Percentiles rank a stretch among this genome's conserved stretches.
Evolutionary conservation across 2,329 filamentous ascomycete genomes (phyloP).

Genomic region (Ceratocystis alfenasii): DNA sequence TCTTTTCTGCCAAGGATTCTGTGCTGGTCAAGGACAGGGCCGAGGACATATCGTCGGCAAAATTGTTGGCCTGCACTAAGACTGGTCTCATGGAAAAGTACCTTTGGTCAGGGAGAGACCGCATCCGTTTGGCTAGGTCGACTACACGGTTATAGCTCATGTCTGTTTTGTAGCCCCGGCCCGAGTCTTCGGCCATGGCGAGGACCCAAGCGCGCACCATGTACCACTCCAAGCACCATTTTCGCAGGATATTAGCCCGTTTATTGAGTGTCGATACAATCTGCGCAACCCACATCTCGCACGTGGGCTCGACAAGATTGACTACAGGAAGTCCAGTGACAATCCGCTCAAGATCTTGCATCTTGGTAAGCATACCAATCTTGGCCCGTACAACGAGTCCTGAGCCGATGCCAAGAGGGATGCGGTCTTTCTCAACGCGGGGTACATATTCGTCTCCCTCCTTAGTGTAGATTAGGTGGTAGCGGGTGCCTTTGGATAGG

Average conservation of each 20-base stretch:
- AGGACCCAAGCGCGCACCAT: constrained; percentile 18
- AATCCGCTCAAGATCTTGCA: constrained; percentile 19
- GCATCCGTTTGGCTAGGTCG: constrained; percentile 16
- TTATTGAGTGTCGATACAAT: constrained; percentile 16
- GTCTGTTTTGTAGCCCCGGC: constrained; percentile 13
- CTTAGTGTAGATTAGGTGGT: constrained; percentile 15
- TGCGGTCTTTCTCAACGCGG: constrained; percentile 20
- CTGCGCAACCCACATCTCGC: constrained; percentile 20
- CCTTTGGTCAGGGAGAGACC: constrained; percentile 16
- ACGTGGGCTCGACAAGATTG: constrained; percentile 16
- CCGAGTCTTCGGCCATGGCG: constrained; percentile 16
- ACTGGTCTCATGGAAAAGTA: constrained; percentile 19
- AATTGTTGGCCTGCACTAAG: constrained; percentile 9
- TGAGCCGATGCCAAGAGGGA: constrained; percentile 20
- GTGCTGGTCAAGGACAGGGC: constrained; percentile 15
- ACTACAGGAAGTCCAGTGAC: constrained; percentile 15
- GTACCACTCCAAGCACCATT: constrained; percentile 16
- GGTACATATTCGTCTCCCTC: constrained; percentile 13
- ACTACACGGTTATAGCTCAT: constrained; percentile 21
- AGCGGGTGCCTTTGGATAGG: constrained; percentile 20
- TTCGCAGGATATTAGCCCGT: constrained; percentile 8
- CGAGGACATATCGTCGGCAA: constrained; percentile 19
- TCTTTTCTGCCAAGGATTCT: constrained; percentile 7
- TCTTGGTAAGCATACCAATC: constrained; percentile 16
- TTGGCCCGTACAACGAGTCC: constrained; percentile 17